Percentiles rank a stretch among this genome's conserved stretches.
These are phyloP conservation scores for Maudiozyma barnettii DNA, from an alignment of 805 yeast genomes.

Conservation along the genomic window DNA sequence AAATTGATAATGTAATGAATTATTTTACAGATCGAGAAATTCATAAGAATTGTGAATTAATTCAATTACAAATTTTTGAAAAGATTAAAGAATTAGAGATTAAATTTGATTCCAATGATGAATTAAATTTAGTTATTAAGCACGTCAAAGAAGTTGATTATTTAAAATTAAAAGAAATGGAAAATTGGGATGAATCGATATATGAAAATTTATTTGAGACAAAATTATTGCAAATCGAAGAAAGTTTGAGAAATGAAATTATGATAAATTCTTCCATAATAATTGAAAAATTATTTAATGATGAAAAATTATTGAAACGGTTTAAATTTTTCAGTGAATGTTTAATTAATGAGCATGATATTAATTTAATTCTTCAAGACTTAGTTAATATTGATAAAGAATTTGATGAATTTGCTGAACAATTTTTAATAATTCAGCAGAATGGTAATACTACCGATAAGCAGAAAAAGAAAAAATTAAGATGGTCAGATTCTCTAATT, in stretches of 20 bases:
- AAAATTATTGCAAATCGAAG: slow-evolving; percentile 36
- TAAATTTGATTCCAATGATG: slow-evolving; percentile 43
- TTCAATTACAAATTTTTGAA: slow-evolving; percentile 26
- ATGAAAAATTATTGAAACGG: slow-evolving; percentile 18
- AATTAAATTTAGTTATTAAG: slow-evolving; percentile 37
- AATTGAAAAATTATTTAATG: slow-evolving; percentile 38
- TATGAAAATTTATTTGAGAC: slow-evolving; percentile 37
- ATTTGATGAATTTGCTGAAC: slow-evolving; percentile 29
- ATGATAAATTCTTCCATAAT: slow-evolving; percentile 46
- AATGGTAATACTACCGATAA: not conserved
- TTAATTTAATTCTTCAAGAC: slow-evolving; percentile 18
- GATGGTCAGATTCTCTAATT: slow-evolving; percentile 3
- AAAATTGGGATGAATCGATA: slow-evolving; percentile 41
- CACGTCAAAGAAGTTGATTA: slow-evolving; percentile 37
- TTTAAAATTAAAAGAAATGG: slow-evolving; percentile 41
- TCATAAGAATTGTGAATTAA: slow-evolving; percentile 20
- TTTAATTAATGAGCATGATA: slow-evolving; percentile 15
- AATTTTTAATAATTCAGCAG: slow-evolving; percentile 1
- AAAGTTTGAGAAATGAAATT: slow-evolving; percentile 43
- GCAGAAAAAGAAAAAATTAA: not conserved
- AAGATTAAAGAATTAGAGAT: slow-evolving; percentile 47
- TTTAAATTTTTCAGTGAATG: slow-evolving; percentile 20
- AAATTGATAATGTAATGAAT: slow-evolving; percentile 24
- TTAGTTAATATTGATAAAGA: slow-evolving; percentile 29
- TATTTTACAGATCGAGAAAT: slow-evolving; percentile 15